Base-by-base conservation (phyloP, 495 filamentous ascomycete species). In the Podospora conica region DNA sequence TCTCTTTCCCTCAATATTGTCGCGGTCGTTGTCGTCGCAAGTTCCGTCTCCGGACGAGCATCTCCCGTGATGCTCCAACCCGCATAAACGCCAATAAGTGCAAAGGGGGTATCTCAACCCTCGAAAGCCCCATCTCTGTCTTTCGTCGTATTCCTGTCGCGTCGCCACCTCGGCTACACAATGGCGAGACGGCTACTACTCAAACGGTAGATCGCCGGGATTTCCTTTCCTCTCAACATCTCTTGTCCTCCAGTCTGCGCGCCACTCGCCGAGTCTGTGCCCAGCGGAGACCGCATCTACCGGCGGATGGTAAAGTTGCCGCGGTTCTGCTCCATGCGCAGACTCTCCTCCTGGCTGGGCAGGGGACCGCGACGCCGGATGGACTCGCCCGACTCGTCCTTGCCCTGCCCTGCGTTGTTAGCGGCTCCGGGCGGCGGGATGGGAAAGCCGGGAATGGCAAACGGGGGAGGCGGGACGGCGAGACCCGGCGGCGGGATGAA, bases 301-400 rank as follows among this genome's bases (percentile, higher is more conserved):
- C 40, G 40, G 15, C 40, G 40, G 15, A 48, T 48, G 1, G 83
- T 85, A 71, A 85, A 91, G 67, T 87, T 83, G 18, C 88, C 88
- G 65, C 79, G 83, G 70, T 81, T 82, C 80, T 91, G 89, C 75
- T 92, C 89, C 81, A 89, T 86, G 68, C 85, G 82, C 73, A 93
- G 73, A 72, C 90, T 92, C 71, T 94, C 91, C 71, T 91, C 86
- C 75, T 94, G 91, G 73, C 91, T 93, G 9, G 91, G 91, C 61
- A 93, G 75, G 31, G 90, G 90, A 7, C 81, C 88, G 63, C 89
- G 76, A 74, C 83, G 81, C 57, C 86, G 78, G 24, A 61, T 65
- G 1, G 65, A 60, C 9, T 65, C 63, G 40, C 65, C 68, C 29
- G 60, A 68, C 28, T 55, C 70, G 2, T 66, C 62, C 22, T 60